These are phyloP conservation scores for Irpex lacteus DNA, from an alignment of 1,284 basidiomycete species.

Conservation along the genomic window DNA sequence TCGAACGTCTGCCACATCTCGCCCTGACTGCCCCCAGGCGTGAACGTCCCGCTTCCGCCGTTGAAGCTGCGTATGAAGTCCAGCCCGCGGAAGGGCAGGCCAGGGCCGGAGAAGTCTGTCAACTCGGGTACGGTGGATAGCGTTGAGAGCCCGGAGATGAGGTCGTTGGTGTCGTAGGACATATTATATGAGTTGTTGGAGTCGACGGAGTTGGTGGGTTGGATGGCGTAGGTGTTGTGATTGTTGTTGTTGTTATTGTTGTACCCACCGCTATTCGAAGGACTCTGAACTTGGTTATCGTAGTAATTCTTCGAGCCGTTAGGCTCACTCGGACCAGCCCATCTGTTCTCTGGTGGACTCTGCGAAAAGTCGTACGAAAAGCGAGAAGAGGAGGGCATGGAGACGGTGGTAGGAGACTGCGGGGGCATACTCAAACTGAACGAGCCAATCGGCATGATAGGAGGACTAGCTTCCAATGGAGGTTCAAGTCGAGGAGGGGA, in stretches of 20 bases:
- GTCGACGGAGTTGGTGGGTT: slow-evolving; percentile 45
- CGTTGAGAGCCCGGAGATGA: slow-evolving; percentile 41
- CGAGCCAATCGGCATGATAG: slow-evolving; percentile 20
- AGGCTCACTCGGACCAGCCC: slow-evolving; percentile 23
- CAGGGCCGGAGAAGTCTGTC: slow-evolving; percentile 60
- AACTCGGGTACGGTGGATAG: slow-evolving; percentile 54
- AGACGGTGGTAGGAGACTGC: slow-evolving; percentile 24
- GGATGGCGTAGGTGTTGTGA: neutral
- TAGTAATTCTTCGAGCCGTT: slow-evolving; percentile 28
- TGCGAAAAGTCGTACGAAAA: slow-evolving; percentile 54
- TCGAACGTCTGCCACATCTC: slow-evolving; percentile 74
- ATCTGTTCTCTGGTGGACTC: slow-evolving; percentile 26
- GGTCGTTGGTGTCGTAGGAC: slow-evolving; percentile 33
- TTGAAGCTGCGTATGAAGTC: slow-evolving; percentile 77
- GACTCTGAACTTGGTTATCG: slow-evolving; percentile 18
- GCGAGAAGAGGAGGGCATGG: slow-evolving; percentile 39
- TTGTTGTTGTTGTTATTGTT: neutral
- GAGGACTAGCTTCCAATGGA: slow-evolving; percentile 25
- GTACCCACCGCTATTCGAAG: neutral
- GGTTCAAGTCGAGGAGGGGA: slow-evolving; percentile 51
- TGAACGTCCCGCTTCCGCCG: slow-evolving; percentile 33
- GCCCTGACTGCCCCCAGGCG: slow-evolving; percentile 55
- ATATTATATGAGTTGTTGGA: slow-evolving; percentile 34
- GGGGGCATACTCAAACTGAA: slow-evolving; percentile 24
- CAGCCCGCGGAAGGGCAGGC: slow-evolving; percentile 75